Conservation (phyloP, 768 basidiomycete genomes). For the Pleurotus pulmonarius region DNA sequence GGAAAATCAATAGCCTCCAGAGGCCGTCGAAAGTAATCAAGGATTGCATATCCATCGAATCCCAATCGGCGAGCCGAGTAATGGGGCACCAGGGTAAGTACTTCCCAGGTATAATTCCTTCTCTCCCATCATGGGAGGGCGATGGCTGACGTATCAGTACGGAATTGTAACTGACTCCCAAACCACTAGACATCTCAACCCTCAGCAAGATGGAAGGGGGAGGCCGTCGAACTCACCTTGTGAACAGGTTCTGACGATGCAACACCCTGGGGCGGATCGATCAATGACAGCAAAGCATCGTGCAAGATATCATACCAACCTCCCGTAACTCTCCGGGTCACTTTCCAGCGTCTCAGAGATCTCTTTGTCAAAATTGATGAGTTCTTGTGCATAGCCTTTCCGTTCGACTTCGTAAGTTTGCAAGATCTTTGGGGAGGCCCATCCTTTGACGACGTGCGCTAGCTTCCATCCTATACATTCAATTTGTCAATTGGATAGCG, state of each 20-base stretch:
- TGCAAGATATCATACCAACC: not conserved
- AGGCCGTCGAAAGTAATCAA: slow-evolving; percentile 11
- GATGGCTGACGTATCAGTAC: not conserved
- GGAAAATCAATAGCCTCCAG: slow-evolving; percentile 13
- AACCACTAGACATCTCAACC: slow-evolving; percentile 4
- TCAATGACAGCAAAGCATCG: not conserved
- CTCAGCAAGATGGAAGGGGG: not conserved
- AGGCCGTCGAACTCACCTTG: slow-evolving; percentile 1
- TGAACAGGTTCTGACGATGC: slow-evolving; percentile 12
- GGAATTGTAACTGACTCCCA: slow-evolving; percentile 12
- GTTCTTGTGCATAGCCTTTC: slow-evolving; percentile 13
- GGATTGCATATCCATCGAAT: slow-evolving; percentile 13
- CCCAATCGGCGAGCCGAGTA: slow-evolving; percentile 12
- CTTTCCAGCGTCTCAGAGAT: slow-evolving; percentile 9
- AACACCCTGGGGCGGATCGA: not conserved
- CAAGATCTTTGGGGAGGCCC: slow-evolving; percentile 18
- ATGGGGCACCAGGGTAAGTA: slow-evolving; percentile 8
- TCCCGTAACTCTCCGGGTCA: slow-evolving; percentile 2
- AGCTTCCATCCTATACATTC: slow-evolving; percentile 16
- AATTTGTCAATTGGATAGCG: not conserved
- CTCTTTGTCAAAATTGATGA: slow-evolving; percentile 22
- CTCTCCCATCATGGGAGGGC: not conserved
- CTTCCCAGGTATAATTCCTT: not conserved
- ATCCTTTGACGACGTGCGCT: slow-evolving; percentile 20
- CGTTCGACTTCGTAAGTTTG: slow-evolving; percentile 24